These are phyloP conservation scores for Arachis hypogaea DNA, from an alignment of 306 rosid genomes.

Conservation along the genomic window DNA sequence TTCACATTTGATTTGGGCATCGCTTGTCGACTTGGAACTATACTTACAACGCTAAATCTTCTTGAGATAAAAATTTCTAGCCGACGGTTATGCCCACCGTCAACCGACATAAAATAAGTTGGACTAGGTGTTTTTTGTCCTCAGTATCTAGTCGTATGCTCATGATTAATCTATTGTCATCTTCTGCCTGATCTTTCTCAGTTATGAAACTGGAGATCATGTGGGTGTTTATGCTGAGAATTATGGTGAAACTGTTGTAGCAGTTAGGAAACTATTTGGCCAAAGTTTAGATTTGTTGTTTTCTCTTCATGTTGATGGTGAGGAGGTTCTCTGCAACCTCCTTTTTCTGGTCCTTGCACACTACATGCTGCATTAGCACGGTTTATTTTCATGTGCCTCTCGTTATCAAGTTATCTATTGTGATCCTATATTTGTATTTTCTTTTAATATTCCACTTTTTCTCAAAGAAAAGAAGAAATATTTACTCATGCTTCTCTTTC, in stretches of 20 bases:
- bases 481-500: slow-evolving; percentile 31
- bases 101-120: slow-evolving; percentile 59
- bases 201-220: slow-evolving; percentile 98
- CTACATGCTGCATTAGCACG: slow-evolving; percentile 70
- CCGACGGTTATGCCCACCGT: too few relatives aligned
- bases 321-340: slow-evolving; percentile 82
- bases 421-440: slow-evolving; percentile 20
- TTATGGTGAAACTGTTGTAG: slow-evolving; percentile 76
- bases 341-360: slow-evolving; percentile 89
- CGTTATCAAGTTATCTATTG: slow-evolving; percentile 2
- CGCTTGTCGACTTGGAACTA: too few relatives aligned
- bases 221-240: slow-evolving; percentile 93
- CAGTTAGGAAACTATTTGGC: slow-evolving; percentile 75
- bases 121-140: slow-evolving; percentile 18
- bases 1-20: too few relatives aligned
- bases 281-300: slow-evolving; percentile 69
- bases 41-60: too few relatives aligned
- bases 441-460: slow-evolving; percentile 2
- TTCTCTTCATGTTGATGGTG: slow-evolving; percentile 75
- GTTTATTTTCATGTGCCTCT: slow-evolving; percentile 14
- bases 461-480: neutral
- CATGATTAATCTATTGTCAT: slow-evolving; percentile 24
- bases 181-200: slow-evolving; percentile 45
- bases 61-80: too few relatives aligned
- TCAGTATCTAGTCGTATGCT: slow-evolving; percentile 13